A percentile compares a stretch with the other conserved stretches of the same genome.
Conservation (phyloP, 2,329 filamentous ascomycete genomes). For the Aspergillus pseudonomiae region DNA sequence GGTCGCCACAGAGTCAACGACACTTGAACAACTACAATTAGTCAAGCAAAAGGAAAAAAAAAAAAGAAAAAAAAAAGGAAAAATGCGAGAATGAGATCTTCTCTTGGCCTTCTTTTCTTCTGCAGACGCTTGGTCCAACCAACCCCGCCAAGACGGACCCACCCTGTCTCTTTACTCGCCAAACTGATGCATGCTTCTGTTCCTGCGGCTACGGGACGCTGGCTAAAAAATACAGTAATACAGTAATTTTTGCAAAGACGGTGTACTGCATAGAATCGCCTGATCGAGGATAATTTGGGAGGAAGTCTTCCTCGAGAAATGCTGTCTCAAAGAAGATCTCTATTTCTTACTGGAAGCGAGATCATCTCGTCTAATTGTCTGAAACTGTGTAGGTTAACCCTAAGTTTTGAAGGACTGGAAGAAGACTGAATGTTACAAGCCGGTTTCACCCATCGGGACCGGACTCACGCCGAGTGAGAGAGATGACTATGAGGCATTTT, state of each 20-base stretch:
- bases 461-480: neutral
- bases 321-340: too few relatives aligned
- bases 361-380: neutral
- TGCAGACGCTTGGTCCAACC: conserved; percentile 29
- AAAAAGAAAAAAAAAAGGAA: conserved; percentile 8
- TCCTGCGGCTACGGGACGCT: conserved; percentile 29
- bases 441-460: conserved; percentile 13
- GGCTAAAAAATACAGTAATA: conserved; percentile 13
- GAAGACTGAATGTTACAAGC: conserved; percentile 2
- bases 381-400: neutral
- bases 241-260: neutral
- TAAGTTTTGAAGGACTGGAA: neutral
- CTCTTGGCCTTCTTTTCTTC: conserved; percentile 26
- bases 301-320: neutral
- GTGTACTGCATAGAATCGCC: neutral
- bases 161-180: conserved; percentile 20
- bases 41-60: conserved; percentile 7
- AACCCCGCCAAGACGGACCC: conserved; percentile 23
- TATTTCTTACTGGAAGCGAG: neutral
- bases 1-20: conserved; percentile 18
- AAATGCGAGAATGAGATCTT: conserved; percentile 19
- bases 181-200: conserved; percentile 25
- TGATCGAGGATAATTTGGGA: neutral
- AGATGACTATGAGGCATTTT: conserved; percentile 26
- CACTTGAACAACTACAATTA: neutral